Evolutionary conservation across 2,329 filamentous ascomycete genomes (phyloP), one percentile per base, ranked within the genome.

Genomic region (Ophiocordyceps unilateralis): DNA sequence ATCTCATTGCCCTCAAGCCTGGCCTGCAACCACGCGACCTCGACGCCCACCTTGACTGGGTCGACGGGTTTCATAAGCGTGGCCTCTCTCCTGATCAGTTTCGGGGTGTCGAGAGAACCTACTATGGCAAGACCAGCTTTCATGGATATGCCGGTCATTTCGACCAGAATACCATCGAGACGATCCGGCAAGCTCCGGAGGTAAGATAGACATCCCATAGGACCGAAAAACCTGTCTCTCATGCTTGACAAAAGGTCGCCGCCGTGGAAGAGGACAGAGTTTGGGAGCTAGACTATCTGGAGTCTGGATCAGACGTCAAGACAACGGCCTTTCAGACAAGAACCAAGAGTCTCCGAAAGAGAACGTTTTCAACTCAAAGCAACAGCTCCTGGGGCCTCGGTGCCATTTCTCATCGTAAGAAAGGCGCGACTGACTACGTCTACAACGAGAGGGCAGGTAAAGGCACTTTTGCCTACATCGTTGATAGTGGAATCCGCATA

Each of bases 1-100:
- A 76, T 59, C 77, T 80, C 50, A 67, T 80, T 32, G 73, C 78
- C 41, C 76, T 78, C 58, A 74, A 78, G 58, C 60, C 61, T 48
- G 66, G 64, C 42, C 62, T 64, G 48, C 58, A 58, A 41, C 55
- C 63, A 17, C 60, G 61, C 4, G 62, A 60, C 28, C 62, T 78
- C 49, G 56, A 63, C 34, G 58, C 60, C 39, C 69, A 76, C 53
- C 54, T 74, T 48, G 53, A 55, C 39, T 67, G 63, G 50, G 63
- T 76, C 48, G 64, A 63, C n/a, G 61, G 68, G 36, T 57, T 78
- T 40, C 64, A 69, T 52, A 72, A 68, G 57, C 68, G 72, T 49
- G 74, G 72, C 52, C 47, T 74, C 37, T 59, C 55, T 52, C 66
- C 67, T 53, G 63, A 69, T 26, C 64, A 63, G 28, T 53, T 66